Conservation (phyloP, 2,329 filamentous ascomycete species). For the Curvularia verruculosa region DNA sequence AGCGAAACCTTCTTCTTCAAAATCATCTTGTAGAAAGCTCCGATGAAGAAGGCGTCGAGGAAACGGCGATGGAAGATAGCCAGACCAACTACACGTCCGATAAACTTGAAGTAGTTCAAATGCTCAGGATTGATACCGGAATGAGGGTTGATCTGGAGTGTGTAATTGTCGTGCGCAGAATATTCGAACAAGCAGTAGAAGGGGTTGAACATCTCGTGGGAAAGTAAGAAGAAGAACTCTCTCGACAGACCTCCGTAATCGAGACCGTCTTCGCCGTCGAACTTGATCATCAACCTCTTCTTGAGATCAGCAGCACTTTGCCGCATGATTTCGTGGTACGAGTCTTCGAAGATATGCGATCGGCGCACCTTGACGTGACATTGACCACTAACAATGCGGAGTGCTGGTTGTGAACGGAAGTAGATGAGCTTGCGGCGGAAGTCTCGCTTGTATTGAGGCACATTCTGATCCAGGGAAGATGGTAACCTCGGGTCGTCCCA, state of each 20-base stretch:
- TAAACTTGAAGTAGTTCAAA: constrained; percentile 99
- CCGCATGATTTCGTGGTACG: constrained; percentile 96
- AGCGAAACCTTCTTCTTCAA: constrained; percentile 89
- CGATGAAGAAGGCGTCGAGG: constrained; percentile 98
- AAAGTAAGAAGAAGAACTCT: constrained; percentile 99
- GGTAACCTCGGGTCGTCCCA: constrained; percentile 97
- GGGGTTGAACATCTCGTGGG: constrained; percentile 99
- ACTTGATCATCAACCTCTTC: constrained; percentile 99
- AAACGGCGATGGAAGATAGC: constrained; percentile 98
- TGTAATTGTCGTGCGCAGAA: constrained; percentile 99
- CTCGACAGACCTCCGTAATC: constrained; percentile 96
- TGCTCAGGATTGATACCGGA: constrained; percentile 99
- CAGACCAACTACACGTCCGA: constrained; percentile 92
- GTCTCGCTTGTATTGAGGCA: constrained; percentile 99
- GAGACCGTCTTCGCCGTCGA: constrained; percentile 95
- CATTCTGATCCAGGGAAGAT: constrained; percentile 95
- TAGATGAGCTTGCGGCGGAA: constrained; percentile 98
- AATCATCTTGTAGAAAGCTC: constrained; percentile 99
- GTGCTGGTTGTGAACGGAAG: constrained; percentile 95
- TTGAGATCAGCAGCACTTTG: constrained; percentile 95
- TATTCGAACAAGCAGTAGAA: constrained; percentile 99
- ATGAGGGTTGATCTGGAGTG: constrained; percentile 98
- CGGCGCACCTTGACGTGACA: constrained; percentile 97
- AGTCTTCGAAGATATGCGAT: constrained; percentile 98
- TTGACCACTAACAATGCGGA: constrained; percentile 93